These are phyloP conservation scores for Condylostoma magnum DNA, from an alignment of 169 alveolate species.

Conservation along the genomic window DNA sequence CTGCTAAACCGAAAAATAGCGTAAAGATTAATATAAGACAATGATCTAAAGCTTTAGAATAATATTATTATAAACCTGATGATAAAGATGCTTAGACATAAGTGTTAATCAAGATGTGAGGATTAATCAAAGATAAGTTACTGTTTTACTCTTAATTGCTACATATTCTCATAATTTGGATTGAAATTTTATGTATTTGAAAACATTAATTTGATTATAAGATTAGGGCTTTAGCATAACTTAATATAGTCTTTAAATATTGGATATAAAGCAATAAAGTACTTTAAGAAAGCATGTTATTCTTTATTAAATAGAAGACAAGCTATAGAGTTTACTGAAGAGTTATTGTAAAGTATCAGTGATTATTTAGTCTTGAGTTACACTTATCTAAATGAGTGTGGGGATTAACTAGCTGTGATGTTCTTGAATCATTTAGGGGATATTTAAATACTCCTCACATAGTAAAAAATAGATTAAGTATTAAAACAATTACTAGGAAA, in stretches of 20 bases:
- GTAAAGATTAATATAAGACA: too few species aligned
- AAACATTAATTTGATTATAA: background rate
- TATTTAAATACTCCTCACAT: background rate
- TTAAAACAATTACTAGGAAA: constrained; percentile 17
- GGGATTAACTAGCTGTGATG: background rate
- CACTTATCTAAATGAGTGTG: constrained; percentile 8
- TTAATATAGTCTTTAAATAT: background rate
- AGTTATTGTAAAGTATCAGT: constrained; percentile 10
- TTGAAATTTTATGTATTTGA: constrained; percentile 7
- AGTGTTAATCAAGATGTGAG: constrained; percentile 8
- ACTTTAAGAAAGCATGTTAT: constrained; percentile 9
- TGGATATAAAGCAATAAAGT: constrained; percentile 5
- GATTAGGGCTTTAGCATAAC: background rate
- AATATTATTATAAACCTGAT: too few species aligned
- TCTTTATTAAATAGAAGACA: background rate
- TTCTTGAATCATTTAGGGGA: background rate
- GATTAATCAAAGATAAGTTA: background rate
- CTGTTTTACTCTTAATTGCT: background rate
- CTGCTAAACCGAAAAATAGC: too few species aligned
- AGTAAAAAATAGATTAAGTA: background rate
- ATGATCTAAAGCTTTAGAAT: too few species aligned
- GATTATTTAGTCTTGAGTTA: constrained; percentile 11
- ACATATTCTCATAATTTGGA: background rate
- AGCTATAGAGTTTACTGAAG: background rate
- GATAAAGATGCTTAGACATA: background rate